Base-by-base conservation (phyloP, 2,329 filamentous ascomycete genomes). In the Fusarium ambrosium region DNA sequence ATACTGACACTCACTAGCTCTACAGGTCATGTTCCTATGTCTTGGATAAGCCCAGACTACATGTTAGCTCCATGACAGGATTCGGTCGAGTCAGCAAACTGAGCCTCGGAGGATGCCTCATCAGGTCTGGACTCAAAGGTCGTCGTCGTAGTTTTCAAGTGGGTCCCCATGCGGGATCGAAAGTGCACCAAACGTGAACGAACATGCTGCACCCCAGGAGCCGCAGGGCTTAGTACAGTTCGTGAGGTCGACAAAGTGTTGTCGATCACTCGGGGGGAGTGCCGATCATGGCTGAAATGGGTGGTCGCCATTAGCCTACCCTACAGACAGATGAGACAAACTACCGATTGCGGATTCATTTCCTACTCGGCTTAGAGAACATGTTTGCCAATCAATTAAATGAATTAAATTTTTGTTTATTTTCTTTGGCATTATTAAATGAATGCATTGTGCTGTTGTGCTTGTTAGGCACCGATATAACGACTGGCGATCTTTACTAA, bases 261-360 rank as follows among this genome's bases (percentile, higher is more conserved):
- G 58, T 43, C 58, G 58, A 60, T 60, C 58, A 29, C 11, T 43
- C 13, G 48, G 13, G 32, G 32, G 36, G 18, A 60, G 37, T 32
- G 58, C 22, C 58, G 58, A 60, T 60, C 58, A 60, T 60, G 36
- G 16, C 58, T 29, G 36, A 60, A 60, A 39, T n/a, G 58, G 53
- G 53, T 32, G 29, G 51, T 32, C 6, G 55, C 55, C 24, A 13
- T 37, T 4, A n/a, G 36, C 18, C 27, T 60, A 60, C 58, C 58
- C 58, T 60, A 43, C 58, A 41, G 36, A 11, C 8, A 43, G 8
- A 29, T 13, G 24, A 29, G 24, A 41, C 37, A 18, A 4, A 7
- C 14, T n/a, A 27, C 43, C 13, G 22, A 24, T 48, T 48, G 22
- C 22, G 22, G 14, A 32, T 56, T 56, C 29, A 34, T 13, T 48